Conservation (phyloP, 768 basidiomycete species). For the Mycena galopus region DNA sequence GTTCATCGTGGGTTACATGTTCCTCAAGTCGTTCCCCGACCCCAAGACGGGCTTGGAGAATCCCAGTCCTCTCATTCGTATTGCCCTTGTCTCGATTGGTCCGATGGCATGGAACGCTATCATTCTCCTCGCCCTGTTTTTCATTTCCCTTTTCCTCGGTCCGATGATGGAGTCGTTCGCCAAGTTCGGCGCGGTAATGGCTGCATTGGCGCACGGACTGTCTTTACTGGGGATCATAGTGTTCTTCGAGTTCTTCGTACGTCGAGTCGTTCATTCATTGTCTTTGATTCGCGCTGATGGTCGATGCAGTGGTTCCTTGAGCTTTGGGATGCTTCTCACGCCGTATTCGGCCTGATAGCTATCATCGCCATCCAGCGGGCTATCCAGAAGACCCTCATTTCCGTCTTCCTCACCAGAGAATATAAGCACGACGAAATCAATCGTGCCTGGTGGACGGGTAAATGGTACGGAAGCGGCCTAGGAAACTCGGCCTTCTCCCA, state of each 20-base stretch:
- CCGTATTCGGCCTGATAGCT: slow-evolving; percentile 91
- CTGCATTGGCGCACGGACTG: slow-evolving; percentile 88
- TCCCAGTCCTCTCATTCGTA: slow-evolving; percentile 91
- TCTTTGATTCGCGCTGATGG: slow-evolving; percentile 38
- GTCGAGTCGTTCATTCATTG: slow-evolving; percentile 54
- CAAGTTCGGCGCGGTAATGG: slow-evolving; percentile 94
- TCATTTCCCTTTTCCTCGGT: slow-evolving; percentile 92
- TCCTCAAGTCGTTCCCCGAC: slow-evolving; percentile 91
- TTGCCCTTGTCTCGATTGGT: slow-evolving; percentile 89
- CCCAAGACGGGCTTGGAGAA: slow-evolving; percentile 64
- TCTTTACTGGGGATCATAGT: slow-evolving; percentile 85
- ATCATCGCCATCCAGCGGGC: slow-evolving; percentile 93
- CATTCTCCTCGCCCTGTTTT: slow-evolving; percentile 86
- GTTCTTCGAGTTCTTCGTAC: slow-evolving; percentile 97
- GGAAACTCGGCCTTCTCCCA: slow-evolving; percentile 95
- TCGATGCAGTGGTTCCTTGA: slow-evolving; percentile 90
- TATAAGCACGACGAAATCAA: slow-evolving; percentile 99
- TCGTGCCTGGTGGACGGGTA: slow-evolving; percentile 98
- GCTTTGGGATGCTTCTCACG: slow-evolving; percentile 96
- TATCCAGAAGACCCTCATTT: slow-evolving; percentile 93
- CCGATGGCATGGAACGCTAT: slow-evolving; percentile 97
- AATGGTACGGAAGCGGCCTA: slow-evolving; percentile 96
- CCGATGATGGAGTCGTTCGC: slow-evolving; percentile 88
- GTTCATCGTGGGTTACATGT: slow-evolving; percentile 91
- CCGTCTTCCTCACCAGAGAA: slow-evolving; percentile 95